Conservation (phyloP, 2,329 filamentous ascomycete species). For the Lecanoromycetidae sp. region DNA sequence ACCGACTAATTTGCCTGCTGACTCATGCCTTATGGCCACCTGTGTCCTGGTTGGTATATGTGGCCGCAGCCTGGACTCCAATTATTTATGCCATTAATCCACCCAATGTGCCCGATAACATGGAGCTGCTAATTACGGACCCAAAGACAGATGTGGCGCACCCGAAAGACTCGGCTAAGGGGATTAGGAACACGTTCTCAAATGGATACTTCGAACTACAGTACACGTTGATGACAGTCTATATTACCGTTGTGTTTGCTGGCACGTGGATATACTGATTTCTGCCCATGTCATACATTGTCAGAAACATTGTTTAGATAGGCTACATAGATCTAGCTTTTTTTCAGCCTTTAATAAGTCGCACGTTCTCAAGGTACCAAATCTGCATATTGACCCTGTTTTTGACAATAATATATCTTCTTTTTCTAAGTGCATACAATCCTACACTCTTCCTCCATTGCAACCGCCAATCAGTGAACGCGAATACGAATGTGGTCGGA, state of each 20-base stretch:
- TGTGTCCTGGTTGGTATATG: slow-evolving; percentile 39
- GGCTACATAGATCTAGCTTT: background rate
- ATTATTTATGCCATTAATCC: slow-evolving; percentile 50
- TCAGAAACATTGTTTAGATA: background rate
- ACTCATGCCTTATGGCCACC: slow-evolving; percentile 54
- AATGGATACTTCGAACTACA: background rate
- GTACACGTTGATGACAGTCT: background rate
- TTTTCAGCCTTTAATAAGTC: background rate
- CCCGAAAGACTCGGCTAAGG: slow-evolving; percentile 21
- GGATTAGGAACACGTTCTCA: background rate
- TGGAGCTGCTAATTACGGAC: slow-evolving; percentile 45
- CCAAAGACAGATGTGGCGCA: slow-evolving; percentile 38
- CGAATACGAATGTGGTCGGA: background rate
- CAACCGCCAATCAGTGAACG: too few relatives aligned
- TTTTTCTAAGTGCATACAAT: too few relatives aligned
- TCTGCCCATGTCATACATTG: background rate
- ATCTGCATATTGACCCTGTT: too few relatives aligned
- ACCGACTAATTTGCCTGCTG: slow-evolving; percentile 41
- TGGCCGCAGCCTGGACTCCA: slow-evolving; percentile 46
- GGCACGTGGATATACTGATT: background rate
- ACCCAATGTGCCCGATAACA: slow-evolving; percentile 45
- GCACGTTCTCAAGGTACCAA: too few relatives aligned
- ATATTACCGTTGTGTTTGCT: background rate
- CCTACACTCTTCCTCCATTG: too few relatives aligned
- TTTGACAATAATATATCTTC: background rate